A percentile compares a stretch with the other conserved stretches of the same genome.
Evolutionary conservation across 2,329 filamentous ascomycete genomes (phyloP).

Genomic region (Colletotrichum orbiculare): DNA sequence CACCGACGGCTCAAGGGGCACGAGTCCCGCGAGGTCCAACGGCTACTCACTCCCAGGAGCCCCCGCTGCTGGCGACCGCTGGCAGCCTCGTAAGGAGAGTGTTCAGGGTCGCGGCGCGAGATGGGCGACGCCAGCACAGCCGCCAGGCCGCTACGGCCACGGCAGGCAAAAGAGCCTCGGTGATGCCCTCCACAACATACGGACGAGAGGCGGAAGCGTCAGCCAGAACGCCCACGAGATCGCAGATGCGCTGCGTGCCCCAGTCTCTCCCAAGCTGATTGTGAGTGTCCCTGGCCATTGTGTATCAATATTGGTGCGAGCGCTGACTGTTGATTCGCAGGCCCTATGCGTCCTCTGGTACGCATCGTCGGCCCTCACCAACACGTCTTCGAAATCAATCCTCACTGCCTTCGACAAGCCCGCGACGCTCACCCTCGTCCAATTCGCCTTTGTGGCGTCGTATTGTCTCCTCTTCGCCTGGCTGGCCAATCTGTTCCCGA

Average conservation of each 20-base stretch:
- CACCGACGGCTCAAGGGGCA: constrained; percentile 37
- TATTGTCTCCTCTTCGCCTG: constrained; percentile 87
- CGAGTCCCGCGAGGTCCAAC: constrained; percentile 43
- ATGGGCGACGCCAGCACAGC: constrained; percentile 42
- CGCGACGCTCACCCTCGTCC: constrained; percentile 89
- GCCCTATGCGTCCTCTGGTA: constrained; percentile 92
- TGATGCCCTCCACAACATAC: constrained; percentile 87
- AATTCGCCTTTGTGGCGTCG: constrained; percentile 91
- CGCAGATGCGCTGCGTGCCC: constrained; percentile 88
- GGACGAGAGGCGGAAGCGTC: constrained; percentile 84
- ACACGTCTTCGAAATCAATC: constrained; percentile 98
- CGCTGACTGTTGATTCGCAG: constrained; percentile 57
- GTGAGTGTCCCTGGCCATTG: constrained; percentile 62
- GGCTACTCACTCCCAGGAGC: constrained; percentile 41
- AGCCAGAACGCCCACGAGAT: constrained; percentile 94
- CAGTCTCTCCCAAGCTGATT: constrained; percentile 87
- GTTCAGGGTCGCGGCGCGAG: constrained; percentile 56
- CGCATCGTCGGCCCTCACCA: constrained; percentile 92
- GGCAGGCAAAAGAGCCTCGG: constrained; percentile 85
- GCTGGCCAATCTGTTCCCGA: constrained; percentile 78
- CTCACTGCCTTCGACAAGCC: constrained; percentile 91
- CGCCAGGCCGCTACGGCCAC: constrained; percentile 58
- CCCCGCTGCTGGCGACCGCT: constrained; percentile 59
- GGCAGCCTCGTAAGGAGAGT: constrained; percentile 69
- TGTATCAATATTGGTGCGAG: not conserved